Evolutionary conservation across 2,329 filamentous ascomycete species (phyloP), one percentile per base, ranked within the genome.

Genomic region (Hymenoscyphus fructigenus): DNA sequence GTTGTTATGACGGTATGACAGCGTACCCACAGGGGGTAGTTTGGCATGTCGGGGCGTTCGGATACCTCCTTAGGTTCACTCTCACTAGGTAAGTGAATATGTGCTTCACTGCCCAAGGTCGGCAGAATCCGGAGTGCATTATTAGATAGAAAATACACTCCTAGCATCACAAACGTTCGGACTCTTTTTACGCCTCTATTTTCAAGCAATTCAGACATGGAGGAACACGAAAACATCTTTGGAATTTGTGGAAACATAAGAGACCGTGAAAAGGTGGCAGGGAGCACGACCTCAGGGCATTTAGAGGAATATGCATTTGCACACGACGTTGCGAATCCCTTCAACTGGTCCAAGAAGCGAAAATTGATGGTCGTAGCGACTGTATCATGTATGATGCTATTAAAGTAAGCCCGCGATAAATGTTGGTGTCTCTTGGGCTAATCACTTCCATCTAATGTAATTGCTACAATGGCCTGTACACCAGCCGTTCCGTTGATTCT

Each of bases 261-360:
- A 23, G 26, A 15, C 23, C 12, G 9, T 17, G 53, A 57, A 57
- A 57, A 28, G 23, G 53, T 28, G 53, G 12, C 23, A 57, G 26
- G 23, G 7, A 14, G 5, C 23, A 15, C 53, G 23, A 57, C 15
- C 53, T 20, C 53, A 29, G 53, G 29, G 17, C 17, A 32, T 23
- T 32, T 57, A 57, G 17, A 14, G 23, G 53, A 57, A 57, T 23
- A 57, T 57, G 23, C 53, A 57, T 57, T 57, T 28, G 53, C 53
- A 20, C 14, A 6, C 7, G 32, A 38, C 32, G 14, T 15, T 34
- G 56, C 28, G 12, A 58, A 58, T 36, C 56, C 56, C 12, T 36
- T 58, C 56, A 58, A 36, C 28, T 58, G 56, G 56, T 36, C 56
- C 20, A 58, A 58, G 28, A 32, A 58, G n/a, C 56, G 56, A 23